phyloP scores from a whole-genome alignment of 805 yeast genomes.

The Wickerhamiella slavikovae region DNA sequence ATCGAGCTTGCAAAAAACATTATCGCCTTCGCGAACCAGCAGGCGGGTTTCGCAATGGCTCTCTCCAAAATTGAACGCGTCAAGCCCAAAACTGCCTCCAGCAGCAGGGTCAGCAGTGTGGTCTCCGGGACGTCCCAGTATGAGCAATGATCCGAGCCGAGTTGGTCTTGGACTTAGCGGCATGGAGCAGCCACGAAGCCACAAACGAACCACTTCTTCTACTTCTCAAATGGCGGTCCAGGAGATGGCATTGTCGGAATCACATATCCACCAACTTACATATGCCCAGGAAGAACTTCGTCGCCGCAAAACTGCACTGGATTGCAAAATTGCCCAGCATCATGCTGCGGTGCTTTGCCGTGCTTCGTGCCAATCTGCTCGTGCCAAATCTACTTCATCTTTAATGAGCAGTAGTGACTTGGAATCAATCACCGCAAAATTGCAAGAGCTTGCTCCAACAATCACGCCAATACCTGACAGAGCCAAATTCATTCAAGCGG shows the following conservation, averaged over 20 bases:
- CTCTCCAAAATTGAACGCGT: no score
- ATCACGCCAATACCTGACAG: conserved; percentile 8
- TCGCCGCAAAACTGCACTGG: conserved; percentile 5
- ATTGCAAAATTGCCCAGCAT: conserved; percentile 8
- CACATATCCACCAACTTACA: conserved; percentile 7
- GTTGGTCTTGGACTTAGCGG: no score
- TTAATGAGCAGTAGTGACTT: conserved; percentile 3
- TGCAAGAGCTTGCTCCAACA: conserved; percentile 6
- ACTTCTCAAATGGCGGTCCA: conserved; percentile 13
- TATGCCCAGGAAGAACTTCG: conserved; percentile 4
- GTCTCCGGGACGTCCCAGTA: no score
- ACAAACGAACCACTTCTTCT: no score
- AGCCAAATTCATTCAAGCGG: conserved; percentile 4
- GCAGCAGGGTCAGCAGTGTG: no score
- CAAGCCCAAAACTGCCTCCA: no score
- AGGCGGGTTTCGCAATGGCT: conserved; percentile 1
- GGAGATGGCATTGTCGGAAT: conserved; percentile 7
- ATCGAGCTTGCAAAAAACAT: conserved; percentile 1
- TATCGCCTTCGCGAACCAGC: conserved; percentile 1
- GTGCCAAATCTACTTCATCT: not conserved
- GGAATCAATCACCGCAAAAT: conserved; percentile 3
- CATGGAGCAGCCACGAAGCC: no score
- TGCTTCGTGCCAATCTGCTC: not conserved
- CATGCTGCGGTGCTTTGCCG: conserved; percentile 10
- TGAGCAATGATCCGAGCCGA: no score